Evolutionary conservation across 2,329 filamentous ascomycete species (phyloP), one percentile per base, ranked within the genome.

Genomic region (Monilinia fructicola): DNA sequence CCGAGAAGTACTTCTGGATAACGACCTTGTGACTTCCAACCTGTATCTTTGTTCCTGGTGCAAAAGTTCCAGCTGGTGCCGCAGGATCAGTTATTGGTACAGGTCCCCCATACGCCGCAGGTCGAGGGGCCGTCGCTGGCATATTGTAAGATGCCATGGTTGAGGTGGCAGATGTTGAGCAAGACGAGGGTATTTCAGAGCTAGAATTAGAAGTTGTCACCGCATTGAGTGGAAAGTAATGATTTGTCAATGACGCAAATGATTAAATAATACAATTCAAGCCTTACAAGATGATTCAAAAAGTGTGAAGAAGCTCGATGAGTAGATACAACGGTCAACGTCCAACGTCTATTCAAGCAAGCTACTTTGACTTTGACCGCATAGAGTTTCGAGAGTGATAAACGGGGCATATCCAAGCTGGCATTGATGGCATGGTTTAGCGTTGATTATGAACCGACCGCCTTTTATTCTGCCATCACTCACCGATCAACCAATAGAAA

Each of bases 1-100:
- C 95, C 70, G 95, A 98, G 59, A 99, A 89, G 79, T 99, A 99
- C 78, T 94, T 95, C 77, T 97, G 93, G 73, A 99, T 96, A 62
- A 96, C 86, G 68, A 98, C 93, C 71, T 93, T 89, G 78, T 99
- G 95, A 77, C 85, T 87, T 77, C 95, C 95, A 66, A 97, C 92
- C 77, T 97, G 93, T 75, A 99, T 96, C 83, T 98, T 97, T 70
- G 95, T 99, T 54, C 94, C 94, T 9, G 95, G 89, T 63, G 90
- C 81, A 78, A 99, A 98, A 68, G 94, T 98, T 72, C 95, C 95
- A 65, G 88, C 86, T n/a, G 91, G 87, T 64, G 83, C 83, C 54
- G 79, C 72, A 65, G 77, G 73, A 69, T 79, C 77, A 56, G 77
- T 73, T 69, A 80, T 77, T 44, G 79, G 76, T 61, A 79, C 74